These are phyloP conservation scores for Daedaleopsis sinensis DNA, from an alignment of 768 basidiomycete genomes.

Conservation along the genomic window DNA sequence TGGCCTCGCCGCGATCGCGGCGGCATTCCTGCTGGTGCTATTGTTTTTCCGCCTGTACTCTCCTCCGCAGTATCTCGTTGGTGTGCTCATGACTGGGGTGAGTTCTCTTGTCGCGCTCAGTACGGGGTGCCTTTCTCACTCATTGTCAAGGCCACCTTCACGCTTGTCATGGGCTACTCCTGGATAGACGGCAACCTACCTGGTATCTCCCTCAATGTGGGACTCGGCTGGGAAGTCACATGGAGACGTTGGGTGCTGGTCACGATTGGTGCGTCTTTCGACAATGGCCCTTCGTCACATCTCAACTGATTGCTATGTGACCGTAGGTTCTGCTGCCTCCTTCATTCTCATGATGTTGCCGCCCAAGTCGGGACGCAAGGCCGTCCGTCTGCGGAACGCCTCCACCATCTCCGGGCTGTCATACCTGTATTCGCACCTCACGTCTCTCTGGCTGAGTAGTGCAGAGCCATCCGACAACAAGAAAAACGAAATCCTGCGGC, in stretches of 20 bases:
- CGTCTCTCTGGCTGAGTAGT: conserved; percentile 43
- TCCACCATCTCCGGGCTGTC: conserved; percentile 43
- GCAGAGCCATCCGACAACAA: conserved; percentile 15
- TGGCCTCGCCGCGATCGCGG: conserved; percentile 51
- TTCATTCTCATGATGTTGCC: conserved; percentile 60
- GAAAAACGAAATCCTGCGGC: conserved; percentile 14
- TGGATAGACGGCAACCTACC: conserved; percentile 57
- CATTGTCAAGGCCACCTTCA: conserved; percentile 39
- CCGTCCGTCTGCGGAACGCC: conserved; percentile 48
- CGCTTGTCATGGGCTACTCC: conserved; percentile 55
- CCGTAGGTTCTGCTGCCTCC: conserved; percentile 48
- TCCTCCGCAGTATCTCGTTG: conserved; percentile 43
- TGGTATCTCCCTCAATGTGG: conserved; percentile 45
- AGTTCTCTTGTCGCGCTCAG: conserved; percentile 19
- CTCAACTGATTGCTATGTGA: background rate
- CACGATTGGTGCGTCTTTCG: conserved; percentile 43
- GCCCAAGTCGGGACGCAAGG: conserved; percentile 49
- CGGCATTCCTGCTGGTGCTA: conserved; percentile 49
- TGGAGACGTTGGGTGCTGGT: conserved; percentile 57
- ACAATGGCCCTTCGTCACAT: background rate
- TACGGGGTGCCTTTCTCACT: no score
- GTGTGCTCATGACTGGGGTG: conserved; percentile 41
- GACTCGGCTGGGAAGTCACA: conserved; percentile 54
- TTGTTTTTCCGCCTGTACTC: conserved; percentile 52
- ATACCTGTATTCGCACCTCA: conserved; percentile 45